Evolutionary conservation across 1,284 basidiomycete species (phyloP), one percentile per base, ranked within the genome.

Genomic region (Ustilago crameri): DNA sequence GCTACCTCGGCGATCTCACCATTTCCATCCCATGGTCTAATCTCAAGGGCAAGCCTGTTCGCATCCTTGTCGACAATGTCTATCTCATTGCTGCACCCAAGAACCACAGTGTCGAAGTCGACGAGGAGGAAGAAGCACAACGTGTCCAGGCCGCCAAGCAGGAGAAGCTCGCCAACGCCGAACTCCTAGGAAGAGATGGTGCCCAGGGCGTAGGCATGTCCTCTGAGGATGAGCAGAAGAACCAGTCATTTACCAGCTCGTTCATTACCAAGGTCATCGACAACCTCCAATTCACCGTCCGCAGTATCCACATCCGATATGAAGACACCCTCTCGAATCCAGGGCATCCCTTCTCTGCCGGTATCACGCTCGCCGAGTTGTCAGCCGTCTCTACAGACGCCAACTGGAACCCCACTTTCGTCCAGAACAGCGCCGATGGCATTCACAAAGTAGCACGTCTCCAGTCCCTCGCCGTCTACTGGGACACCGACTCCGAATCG

Each of bases 1-100:
- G 83, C 38, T 90, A 95, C 84, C 88, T 98, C 49, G 96, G 96
- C 40, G 93, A 90, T 73, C 90, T 98, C 64, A 93, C 92, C 0
- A 86, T 98, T 12, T 93, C 91, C 17, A 89, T 99, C n/a, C 92
- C 96, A 63, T 98, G 95, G 93, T 90, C 92, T 84, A 93, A 94
- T 77, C 87, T 98, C 67, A 92, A 93, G 52, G 95, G 91, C 76
- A 92, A 93, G 81, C 95, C 96, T 1, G 93, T 95, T 30, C 91
- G 94, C 77, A 89, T 98, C 59, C 85, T 91, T 56, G 89, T 99
- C 64, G 94, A 98, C 84, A 93, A 99, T 84, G 91, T 98, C 47
- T 96, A 94, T 83, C 88, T 98, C 20, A 89, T 99, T 52, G 92
- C 94, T n/a, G 88, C 91, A 9, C 93, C 93, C 17, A 91, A 91